Base-by-base conservation (phyloP, 371 early-diverging fungal species). In the Mortierella polycephala region DNA sequence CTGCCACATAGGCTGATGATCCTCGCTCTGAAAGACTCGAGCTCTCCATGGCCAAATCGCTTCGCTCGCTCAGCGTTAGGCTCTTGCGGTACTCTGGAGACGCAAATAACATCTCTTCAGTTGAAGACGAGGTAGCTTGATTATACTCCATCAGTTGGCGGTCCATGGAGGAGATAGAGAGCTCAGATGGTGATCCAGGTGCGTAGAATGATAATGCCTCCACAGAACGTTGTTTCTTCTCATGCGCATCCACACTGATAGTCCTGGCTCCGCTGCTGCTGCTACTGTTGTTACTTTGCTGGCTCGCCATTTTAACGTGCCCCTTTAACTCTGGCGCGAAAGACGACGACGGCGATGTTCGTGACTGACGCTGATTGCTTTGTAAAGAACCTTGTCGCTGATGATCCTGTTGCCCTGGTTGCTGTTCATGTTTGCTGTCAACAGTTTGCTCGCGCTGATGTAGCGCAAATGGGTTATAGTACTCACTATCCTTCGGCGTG, bases 81-180 rank as follows among this genome's bases (percentile, higher is more conserved):
- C 71, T 75, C 67, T 75, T 75, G 47, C 75, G 50, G 56, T 69
- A 74, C 10, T 70, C 62, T 14, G 75, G 75, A 0, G 75, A 75
- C 12, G 75, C 71, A 67, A 59, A 70, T 67, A 66, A 50, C 74
- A 73, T 73, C 14, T 64, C 64, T 42, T 62, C 63, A 14, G 16
- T 30, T 30, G 30, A 30, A 1, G 30, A 30, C 30, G 30, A 30
- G 30, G 30, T 30, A 30, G 30, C 47, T 37, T 54, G 30, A 12
- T 61, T 54, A 13, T 62, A 64, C 5, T 46, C 41, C 2, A 53
- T 39, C 12, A 47, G 60, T 21, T 54, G 30, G 30, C 30, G 30
- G 30, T 30, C 30, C 4, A 30, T 30, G 30, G 30, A 4, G 30
- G 30, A 1, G 60, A 44, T 57, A 45, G 13, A 6, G 44, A 47